phyloP scores from a whole-genome alignment of 345 rosid genomes.

The Adansonia digitata region DNA sequence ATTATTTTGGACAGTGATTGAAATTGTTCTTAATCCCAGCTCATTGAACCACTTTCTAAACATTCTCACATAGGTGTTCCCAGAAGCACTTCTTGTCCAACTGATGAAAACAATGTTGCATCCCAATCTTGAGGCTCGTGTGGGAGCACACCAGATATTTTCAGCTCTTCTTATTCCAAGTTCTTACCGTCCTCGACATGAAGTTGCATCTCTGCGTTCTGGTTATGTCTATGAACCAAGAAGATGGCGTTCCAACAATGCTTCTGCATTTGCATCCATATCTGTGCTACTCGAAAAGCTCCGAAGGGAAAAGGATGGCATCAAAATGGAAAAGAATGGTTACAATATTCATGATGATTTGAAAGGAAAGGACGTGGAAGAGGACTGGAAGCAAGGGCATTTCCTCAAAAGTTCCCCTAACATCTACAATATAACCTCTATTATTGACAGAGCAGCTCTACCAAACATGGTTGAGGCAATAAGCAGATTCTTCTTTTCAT shows the following conservation, averaged over 20 bases:
- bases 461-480: constrained; percentile 48
- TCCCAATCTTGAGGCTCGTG: constrained; percentile 78
- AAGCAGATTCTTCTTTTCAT: constrained; percentile 13
- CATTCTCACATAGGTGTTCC: constrained; percentile 52
- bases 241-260: constrained; percentile 58
- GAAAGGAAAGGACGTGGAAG: constrained; percentile 43
- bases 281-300: constrained; percentile 83
- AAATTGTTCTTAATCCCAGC: constrained; percentile 1
- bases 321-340: constrained; percentile 39
- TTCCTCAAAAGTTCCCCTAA: constrained; percentile 52
- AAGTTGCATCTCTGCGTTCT: constrained; percentile 53
- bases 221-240: constrained; percentile 54
- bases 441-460: constrained; percentile 55
- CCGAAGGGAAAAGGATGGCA: constrained; percentile 65
- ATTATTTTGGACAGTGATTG: background rate
- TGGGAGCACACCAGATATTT: constrained; percentile 82
- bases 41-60: constrained; percentile 1
- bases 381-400: constrained; percentile 45
- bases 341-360: constrained; percentile 36
- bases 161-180: constrained; percentile 72
- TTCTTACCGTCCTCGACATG: constrained; percentile 42
- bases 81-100: constrained; percentile 73
- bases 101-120: constrained; percentile 84
- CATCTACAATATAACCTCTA: constrained; percentile 62
- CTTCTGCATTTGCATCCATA: constrained; percentile 68